Evolutionary conservation across 768 basidiomycete species (phyloP).

Genomic region (Xerocomellus amylosporus): DNA sequence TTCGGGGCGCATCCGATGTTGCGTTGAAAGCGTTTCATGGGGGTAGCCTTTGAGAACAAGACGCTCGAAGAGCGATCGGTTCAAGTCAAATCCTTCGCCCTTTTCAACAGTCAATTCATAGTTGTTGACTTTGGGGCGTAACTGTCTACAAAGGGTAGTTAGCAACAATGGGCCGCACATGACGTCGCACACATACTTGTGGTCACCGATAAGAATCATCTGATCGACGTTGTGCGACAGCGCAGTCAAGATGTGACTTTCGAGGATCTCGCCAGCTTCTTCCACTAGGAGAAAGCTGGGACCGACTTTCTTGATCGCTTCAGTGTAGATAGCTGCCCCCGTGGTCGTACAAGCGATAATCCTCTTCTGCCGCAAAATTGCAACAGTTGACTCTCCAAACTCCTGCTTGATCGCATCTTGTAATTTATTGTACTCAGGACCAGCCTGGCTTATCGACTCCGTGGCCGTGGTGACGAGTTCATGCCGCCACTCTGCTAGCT

Average conservation of each 20-base stretch:
- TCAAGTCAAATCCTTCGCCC: slow-evolving; percentile 64
- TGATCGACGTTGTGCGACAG: slow-evolving; percentile 45
- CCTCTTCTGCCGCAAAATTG: slow-evolving; percentile 42
- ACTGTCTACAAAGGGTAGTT: slow-evolving; percentile 42
- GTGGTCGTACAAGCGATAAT: slow-evolving; percentile 72
- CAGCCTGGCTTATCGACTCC: slow-evolving; percentile 29
- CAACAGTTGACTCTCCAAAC: slow-evolving; percentile 32
- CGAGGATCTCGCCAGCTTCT: slow-evolving; percentile 71
- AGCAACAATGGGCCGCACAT: not conserved
- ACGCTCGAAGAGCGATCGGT: slow-evolving; percentile 65
- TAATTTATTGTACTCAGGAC: slow-evolving; percentile 36
- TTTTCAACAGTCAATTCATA: slow-evolving; percentile 66
- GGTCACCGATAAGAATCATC: slow-evolving; percentile 67
- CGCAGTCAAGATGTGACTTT: slow-evolving; percentile 62
- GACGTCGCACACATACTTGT: slow-evolving; percentile 47
- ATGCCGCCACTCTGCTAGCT: slow-evolving; percentile 34
- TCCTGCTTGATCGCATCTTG: slow-evolving; percentile 34
- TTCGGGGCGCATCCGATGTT: slow-evolving; percentile 75
- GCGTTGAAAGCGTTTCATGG: slow-evolving; percentile 50
- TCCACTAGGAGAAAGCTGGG: slow-evolving; percentile 61
- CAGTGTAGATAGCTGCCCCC: slow-evolving; percentile 57
- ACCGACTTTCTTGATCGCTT: slow-evolving; percentile 40
- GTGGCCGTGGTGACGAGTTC: slow-evolving; percentile 34
- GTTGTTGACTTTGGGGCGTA: slow-evolving; percentile 69
- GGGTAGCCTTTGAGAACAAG: slow-evolving; percentile 60